Base-by-base conservation (phyloP, 768 basidiomycete genomes). In the Naganishia kalamii region DNA sequence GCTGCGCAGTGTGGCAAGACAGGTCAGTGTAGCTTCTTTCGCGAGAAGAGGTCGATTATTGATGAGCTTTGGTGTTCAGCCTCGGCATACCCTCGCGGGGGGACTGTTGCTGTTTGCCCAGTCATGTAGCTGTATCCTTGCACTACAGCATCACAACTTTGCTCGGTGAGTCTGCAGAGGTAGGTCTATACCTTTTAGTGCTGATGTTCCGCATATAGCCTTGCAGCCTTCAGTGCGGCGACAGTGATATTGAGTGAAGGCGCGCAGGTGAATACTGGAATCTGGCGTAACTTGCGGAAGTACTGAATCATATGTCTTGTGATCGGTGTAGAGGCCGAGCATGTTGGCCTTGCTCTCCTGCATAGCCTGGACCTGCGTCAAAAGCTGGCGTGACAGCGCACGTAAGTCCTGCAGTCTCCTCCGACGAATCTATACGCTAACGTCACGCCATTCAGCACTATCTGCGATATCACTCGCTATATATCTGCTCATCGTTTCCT, bases 161-260 rank as follows among this genome's bases (percentile, higher is more conserved):
- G 54, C 54, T 15, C 37, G 54, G 54, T 57, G 30, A 33, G 54
- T 1, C 21, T 6, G 21, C 29, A 35, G 2, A 7, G n/a, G 5
- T 35, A 8, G 32, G 13, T 57, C 35, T 25, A 57, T 13, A 40
- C 10, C 11, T 1, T 57, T 4, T 15, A 3, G 19, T 27, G 19
- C 23, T 25, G 2, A 23, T 57, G 23, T 11, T 35, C 13, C 10
- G 17, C 50, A 3, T n/a, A 21, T 40, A 57, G 54, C 3, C 37
- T 57, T 6, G 54, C 54, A 17, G 54, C 54, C 21, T 40, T 57
- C 19, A 57, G 54, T 17, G 54, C 54, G 4, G 54, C 54, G 1
- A 57, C 54, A 17, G 54, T 57, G 35, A 57, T 57, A 12, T 41
- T 57, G 37, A 57, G 54, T 25, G 54, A 57, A 25, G 11, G 33